Conservation (phyloP, 2,329 filamentous ascomycete species). For the Nemania diffusa region DNA sequence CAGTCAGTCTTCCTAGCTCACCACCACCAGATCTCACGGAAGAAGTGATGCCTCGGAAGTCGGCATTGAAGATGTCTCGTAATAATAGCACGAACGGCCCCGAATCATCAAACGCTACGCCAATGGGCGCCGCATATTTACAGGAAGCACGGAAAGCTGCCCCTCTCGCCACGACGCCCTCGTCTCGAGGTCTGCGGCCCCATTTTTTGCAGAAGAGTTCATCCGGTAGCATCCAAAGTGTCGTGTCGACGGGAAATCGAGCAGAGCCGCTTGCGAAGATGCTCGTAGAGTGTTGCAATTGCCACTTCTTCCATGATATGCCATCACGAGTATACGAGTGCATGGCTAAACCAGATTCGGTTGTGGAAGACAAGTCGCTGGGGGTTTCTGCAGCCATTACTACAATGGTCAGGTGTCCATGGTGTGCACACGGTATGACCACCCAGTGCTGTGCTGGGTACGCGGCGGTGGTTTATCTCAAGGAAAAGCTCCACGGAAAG, state of each 20-base stretch:
- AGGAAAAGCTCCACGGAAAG: conserved; percentile 66
- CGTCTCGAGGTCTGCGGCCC: conserved; percentile 44
- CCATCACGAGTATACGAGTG: conserved; percentile 71
- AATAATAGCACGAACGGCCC: conserved; percentile 42
- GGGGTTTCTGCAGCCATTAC: conserved; percentile 67
- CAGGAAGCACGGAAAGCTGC: conserved; percentile 52
- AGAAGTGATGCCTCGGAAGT: conserved; percentile 42
- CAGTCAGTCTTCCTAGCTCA: conserved; percentile 45
- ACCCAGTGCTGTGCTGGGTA: conserved; percentile 75
- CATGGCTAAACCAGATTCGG: conserved; percentile 68
- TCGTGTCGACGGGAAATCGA: conserved; percentile 31
- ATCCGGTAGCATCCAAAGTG: conserved; percentile 40
- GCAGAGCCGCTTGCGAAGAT: conserved; percentile 66
- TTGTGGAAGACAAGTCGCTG: conserved; percentile 61
- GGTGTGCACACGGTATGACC: conserved; percentile 78
- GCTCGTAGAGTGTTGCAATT: conserved; percentile 72
- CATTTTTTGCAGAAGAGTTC: conserved; percentile 44
- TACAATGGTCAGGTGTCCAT: conserved; percentile 74
- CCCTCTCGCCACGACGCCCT: conserved; percentile 41
- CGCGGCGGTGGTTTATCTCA: conserved; percentile 72
- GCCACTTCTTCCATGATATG: conserved; percentile 73
- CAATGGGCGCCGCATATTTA: conserved; percentile 49
- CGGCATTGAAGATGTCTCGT: conserved; percentile 44
- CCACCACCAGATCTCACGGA: conserved; percentile 44
- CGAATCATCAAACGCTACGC: conserved; percentile 40